Evolutionary conservation across 2,329 filamentous ascomycete genomes (phyloP), one percentile per base, ranked within the genome.

Genomic region (Botrytis fragariae): DNA sequence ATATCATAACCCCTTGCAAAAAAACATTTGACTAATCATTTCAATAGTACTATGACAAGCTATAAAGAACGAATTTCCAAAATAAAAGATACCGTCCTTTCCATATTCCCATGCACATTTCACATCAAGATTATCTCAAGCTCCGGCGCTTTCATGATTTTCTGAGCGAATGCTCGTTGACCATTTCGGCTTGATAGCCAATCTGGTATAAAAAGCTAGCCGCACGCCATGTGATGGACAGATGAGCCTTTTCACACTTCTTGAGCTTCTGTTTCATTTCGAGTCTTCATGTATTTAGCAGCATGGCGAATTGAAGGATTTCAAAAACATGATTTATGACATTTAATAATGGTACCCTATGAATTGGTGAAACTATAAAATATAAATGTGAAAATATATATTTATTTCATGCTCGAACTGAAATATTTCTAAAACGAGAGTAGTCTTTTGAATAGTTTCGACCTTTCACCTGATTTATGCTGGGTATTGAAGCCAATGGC

Each of bases 41-140:
- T 44, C 78, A 81, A 80, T 82, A 97, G 93, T 97, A 97, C 92
- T 97, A 97, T 87, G 94, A 98, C 92, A 98, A 98, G 92, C 91
- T 98, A 88, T 98, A 97, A 89, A 79, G 73, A 76, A 73, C 72
- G 77, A 71, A 73, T 77, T 77, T 79, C 74, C 69, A 72, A 72
- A 62, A 75, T 78, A 78, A 79, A 79, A 81, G 79, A 80, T 77
- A 75, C 77, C 75, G 73, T 78, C 75, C 72, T 76, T 74, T 74
- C 69, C 71, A 73, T 76, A 61, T 70, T 77, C 73, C 74, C 72
- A 77, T 76, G 73, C 74, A 76, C 72, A 74, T 77, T 76, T 76
- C 70, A 69, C 73, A 57, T 72, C 51, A 73, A 71, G 72, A 74
- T 76, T 75, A 73, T 77, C 74, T 77, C 74, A 74, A 73, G 73